Evolutionary conservation across 2,329 filamentous ascomycete genomes (phyloP).

Genomic region (Reticulascus tulasneorum): DNA sequence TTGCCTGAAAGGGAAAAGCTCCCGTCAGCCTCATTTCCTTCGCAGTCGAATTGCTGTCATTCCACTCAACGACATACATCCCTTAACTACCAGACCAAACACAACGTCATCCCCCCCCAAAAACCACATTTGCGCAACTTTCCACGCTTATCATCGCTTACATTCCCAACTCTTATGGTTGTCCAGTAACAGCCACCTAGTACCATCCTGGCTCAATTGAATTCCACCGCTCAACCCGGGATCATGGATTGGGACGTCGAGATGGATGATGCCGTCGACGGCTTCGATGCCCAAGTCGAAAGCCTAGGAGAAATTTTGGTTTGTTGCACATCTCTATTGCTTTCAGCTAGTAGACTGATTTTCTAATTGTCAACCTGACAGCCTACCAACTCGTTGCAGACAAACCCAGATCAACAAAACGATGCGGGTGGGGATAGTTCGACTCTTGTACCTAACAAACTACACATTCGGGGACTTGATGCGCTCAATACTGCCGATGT

Average conservation of each 20-base stretch:
- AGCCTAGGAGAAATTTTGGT: conserved; percentile 20
- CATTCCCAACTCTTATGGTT: too few relatives aligned
- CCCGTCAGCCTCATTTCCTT: too few relatives aligned
- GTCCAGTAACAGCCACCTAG: too few relatives aligned
- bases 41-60: too few relatives aligned
- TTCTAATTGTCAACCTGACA: neutral
- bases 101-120: too few relatives aligned
- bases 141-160: too few relatives aligned
- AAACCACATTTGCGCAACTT: too few relatives aligned
- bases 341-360: neutral
- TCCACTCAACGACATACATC: too few relatives aligned
- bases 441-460: conserved; percentile 45
- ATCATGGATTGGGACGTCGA: conserved; percentile 68
- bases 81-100: too few relatives aligned
- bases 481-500: conserved; percentile 77
- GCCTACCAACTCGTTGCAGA: neutral
- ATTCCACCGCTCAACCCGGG: neutral
- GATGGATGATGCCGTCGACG: conserved; percentile 59
- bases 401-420: too few relatives aligned
- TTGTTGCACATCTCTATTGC: too few relatives aligned
- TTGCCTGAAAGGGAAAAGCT: too few relatives aligned
- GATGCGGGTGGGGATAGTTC: conserved; percentile 4
- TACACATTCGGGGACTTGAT: conserved; percentile 83
- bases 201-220: conserved; percentile 21
- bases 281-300: conserved; percentile 10